Evolutionary conservation across 371 early-diverging fungal species (phyloP), one percentile per base, ranked within the genome.

Genomic region (Mortierella sp.): DNA sequence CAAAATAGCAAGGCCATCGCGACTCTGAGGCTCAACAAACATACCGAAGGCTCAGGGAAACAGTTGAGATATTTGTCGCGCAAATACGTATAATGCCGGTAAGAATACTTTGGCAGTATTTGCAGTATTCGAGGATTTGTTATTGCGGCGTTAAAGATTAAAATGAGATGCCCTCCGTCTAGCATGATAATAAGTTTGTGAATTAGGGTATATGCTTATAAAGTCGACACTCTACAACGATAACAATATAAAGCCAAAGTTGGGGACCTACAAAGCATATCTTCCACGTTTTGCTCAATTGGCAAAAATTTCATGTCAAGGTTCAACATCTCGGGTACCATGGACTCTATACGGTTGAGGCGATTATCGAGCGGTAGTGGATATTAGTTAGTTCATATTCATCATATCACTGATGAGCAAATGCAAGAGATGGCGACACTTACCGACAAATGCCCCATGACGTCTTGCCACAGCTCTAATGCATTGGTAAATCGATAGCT

Each of bases 61-160:
- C 92, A 91, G 45, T 87, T 84, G 19, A 92, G 89, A 65, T 91
- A 95, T 76, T 89, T 92, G 83, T 90, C 89, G 28, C 89, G 84
- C 15, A 92, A 86, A 61, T 95, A 96, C 8, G 92, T 87, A 45
- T 94, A 87, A 68, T 95, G 95, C 53, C 86, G 84, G 73, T 88
- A 92, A 1, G 93, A 78, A 69, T 90, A 95, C 55, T 89, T 87
- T 7, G 95, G 95, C 28, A 95, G 60, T 21, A 83, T 84, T 4
- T 74, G 47, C 0, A 90, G 67, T 19, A 96, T 85, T 24, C 76
- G 81, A 1, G 87, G 77, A 60, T 87, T 87, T 24, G 83, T 65
- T 1, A 74, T 67, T 19, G 87, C 87, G 22, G 94, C 92, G 79
- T 95, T 95, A 53, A 90, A 90, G 58, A 93, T 86, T 28, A 95